Percentiles rank a stretch among this genome's conserved stretches.
phyloP scores from a whole-genome alignment of 2,329 filamentous ascomycete species.

The Paraphaeosphaeria minitans region DNA sequence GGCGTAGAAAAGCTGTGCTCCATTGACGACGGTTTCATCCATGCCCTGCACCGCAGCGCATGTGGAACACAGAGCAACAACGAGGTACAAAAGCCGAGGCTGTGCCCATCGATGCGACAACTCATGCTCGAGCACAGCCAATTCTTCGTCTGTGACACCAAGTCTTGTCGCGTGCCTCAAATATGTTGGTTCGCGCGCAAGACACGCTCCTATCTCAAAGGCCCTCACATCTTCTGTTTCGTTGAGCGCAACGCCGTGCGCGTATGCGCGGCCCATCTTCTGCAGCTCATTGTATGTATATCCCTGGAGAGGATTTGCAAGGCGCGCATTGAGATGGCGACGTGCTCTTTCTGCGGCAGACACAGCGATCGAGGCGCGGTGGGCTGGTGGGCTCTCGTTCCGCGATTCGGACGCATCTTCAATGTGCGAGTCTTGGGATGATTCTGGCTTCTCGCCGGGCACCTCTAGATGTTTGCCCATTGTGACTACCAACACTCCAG shows the following conservation, averaged over 20 bases:
- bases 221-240: slow-evolving; percentile 39
- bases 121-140: slow-evolving; percentile 62
- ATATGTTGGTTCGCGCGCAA: slow-evolving; percentile 31
- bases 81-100: slow-evolving; percentile 65
- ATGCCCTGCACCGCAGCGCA: slow-evolving; percentile 73
- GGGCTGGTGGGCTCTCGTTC: slow-evolving; percentile 7
- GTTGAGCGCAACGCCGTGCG: slow-evolving; percentile 54
- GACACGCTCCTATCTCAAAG: slow-evolving; percentile 35
- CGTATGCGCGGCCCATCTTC: slow-evolving; percentile 64
- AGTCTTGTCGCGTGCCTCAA: slow-evolving; percentile 21
- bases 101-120: slow-evolving; percentile 70
- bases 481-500: neutral
- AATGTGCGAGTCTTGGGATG: slow-evolving; percentile 18
- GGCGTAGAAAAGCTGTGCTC: slow-evolving; percentile 65
- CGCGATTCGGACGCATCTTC: slow-evolving; percentile 18
- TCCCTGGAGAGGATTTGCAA: slow-evolving; percentile 60
- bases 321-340: slow-evolving; percentile 53
- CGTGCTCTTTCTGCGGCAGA: slow-evolving; percentile 47
- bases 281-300: slow-evolving; percentile 58
- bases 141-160: slow-evolving; percentile 63
- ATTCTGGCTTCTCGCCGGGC: slow-evolving; percentile 13
- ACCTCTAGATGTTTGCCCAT: slow-evolving; percentile 2
- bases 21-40: slow-evolving; percentile 67
- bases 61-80: slow-evolving; percentile 67
- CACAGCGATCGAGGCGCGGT: slow-evolving; percentile 26